Base-by-base conservation (phyloP, 768 basidiomycete genomes). In the Collybiopsis confluens region DNA sequence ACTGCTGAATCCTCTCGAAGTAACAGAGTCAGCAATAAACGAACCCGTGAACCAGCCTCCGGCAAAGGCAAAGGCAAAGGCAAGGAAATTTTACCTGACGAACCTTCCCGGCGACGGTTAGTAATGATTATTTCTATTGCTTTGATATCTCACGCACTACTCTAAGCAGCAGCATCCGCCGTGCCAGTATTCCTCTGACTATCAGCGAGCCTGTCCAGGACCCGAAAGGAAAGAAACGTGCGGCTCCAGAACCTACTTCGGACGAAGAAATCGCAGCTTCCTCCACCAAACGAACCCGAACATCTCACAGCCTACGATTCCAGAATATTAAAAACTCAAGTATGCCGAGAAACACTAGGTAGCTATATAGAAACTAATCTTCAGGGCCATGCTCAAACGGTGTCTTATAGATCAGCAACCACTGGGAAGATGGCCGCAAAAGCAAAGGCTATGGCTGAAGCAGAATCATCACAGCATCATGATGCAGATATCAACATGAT, bases 171-270 rank as follows among this genome's bases (percentile, higher is more conserved):
- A 90, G 87, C 68, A 73, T 79, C 62, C 82, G 85, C 64, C 81
- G 83, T 64, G 74, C 78, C 56, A 78, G 80, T 45, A 52, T 65
- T 50, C 58, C 73, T 61, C 68, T 80, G 71, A 72, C 80, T 54
- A 92, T 91, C 70, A 85, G 84, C 83, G 91, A 92, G 77, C 81
- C 86, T 45, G 60, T 73, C 2, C 78, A 78, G 64, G 90, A 92
- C 71, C 69, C 70, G 59, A 95, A 95, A 71, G 94, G 92, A 55
- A 97, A 97, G 83, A 96, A 95, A 74, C 88, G 91, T 62, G 92
- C 91, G 36, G 81, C 77, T 28, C 86, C 87, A 45, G 88, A 92
- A 71, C 69, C 74, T 30, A 70, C 70, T 59, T 82, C 82, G 41
- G 87, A 88, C 69, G 83, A 87, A 66, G 88, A 90, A 67, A 72